Evolutionary conservation across 306 rosid species (phyloP), one percentile per base, ranked within the genome.

Genomic region (Lagenaria siceraria): DNA sequence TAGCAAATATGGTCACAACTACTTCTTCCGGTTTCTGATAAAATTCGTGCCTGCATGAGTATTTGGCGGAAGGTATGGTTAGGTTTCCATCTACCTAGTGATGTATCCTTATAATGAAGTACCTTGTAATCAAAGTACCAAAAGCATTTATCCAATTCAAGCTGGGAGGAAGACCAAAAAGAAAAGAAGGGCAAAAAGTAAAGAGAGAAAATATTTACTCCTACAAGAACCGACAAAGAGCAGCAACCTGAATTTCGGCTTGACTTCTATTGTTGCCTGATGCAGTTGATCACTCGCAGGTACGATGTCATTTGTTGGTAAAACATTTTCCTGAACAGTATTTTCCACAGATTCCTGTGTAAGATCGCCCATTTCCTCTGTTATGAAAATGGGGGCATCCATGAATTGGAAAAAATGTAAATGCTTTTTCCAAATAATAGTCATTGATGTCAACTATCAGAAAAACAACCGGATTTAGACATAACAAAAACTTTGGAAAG

Each of bases 1-100:
- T 93, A 0, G 98, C 98, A 75, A 93, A 90, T 81, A 93, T 80
- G 22, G 98, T 89, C 72, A 91, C 83, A 18, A 93, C 97, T 84
- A 79, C 89, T 84, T 88, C 91, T 22, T 89, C 91, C 48, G 86
- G 83, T 85, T 83, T 89, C 89, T 93, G 98, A 86, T 82, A 93
- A 86, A 74, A 85, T 81, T 86, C 98, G 73, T 93, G 92, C 87
- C 98, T 93, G 85, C 86, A 82, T 18, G 77, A 36, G 66, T 36
- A 51, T 74, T 66, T 21, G n/a, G 25, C 68, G 82, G 54, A 75
- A 25, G 78, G 27, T 75, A 33, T 74, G 54, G 52, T 46, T 46
- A 46, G 52, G 42, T 71, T 15, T 76, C 21, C 60, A 79, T 43
- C 27, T 14, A 63, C 6, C 6, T n/a, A 11, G 22, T 35, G 35